Base-by-base conservation (phyloP, 345 rosid species). In the Bruguiera gymnorhiza region DNA sequence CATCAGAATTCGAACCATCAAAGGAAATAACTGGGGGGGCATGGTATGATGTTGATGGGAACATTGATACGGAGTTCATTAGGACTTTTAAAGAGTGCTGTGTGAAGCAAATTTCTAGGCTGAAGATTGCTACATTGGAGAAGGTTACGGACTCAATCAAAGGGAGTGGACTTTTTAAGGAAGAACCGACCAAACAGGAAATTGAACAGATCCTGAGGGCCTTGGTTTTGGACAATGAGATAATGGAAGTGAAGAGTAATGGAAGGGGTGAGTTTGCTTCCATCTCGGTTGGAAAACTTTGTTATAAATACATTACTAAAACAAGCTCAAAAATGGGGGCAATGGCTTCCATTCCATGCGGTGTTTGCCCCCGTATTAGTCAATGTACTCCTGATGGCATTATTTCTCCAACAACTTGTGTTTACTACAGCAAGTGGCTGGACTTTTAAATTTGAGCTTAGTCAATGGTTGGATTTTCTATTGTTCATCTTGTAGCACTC, bases 291-390 rank as follows among this genome's bases (percentile, higher is more conserved):
- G 89, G 89, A 23, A 81, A 78, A 67, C 54, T 82, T 76, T 90
- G 94, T 60, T 90, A 87, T 54, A 85, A 71, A 54, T 52, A 76
- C 55, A 57, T 71, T 0, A 72, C 78, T 23, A 84, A 63, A 63
- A 79, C 77, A 0, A 74, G 72, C 2, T 79, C 76, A 0, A 84
- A 74, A 60, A 65, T 10, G 8, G 91, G 89, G 13, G 82, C 88
- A 10, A 76, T 92, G 71, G 88, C 92, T 79, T 84, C 89, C 3
- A 72, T 91, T 15, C 96, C 96, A n/a, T 93, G 97, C 9, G 94
- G 94, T 50, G 92, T 78, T 62, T 91, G 98, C 76, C 97, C 97
- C 0, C 82, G 80, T 21, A 83, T 88, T 18, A 79, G 69, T 37
- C 64, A 59, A 2, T 92, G 99, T 70, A 79, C 89, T 7, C 92